Conservation (phyloP, 108 stramenopile genomes). For the Phaeodactylum tricornutum region DNA sequence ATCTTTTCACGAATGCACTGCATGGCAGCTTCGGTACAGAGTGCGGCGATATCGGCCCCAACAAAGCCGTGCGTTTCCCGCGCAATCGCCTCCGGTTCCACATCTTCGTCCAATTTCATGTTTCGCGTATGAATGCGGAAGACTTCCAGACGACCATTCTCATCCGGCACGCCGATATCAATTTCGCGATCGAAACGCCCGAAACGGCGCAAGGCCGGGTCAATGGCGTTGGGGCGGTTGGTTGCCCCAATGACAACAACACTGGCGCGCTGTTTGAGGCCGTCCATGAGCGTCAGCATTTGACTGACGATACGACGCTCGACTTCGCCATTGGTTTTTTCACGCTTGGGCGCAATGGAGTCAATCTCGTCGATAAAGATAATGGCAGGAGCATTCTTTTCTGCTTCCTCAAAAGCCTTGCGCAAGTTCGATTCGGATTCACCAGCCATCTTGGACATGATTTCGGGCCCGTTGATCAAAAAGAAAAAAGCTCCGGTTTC, state of each 20-base stretch:
- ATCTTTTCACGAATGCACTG: conserved; percentile 99
- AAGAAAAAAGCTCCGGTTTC: conserved; percentile 99
- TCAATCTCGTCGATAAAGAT: conserved; percentile 99
- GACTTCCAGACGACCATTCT: conserved; percentile 98
- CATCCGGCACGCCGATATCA: conserved; percentile 99
- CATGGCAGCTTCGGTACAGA: conserved; percentile 99
- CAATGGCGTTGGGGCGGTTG: conserved; percentile 93
- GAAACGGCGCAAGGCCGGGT: conserved; percentile 96
- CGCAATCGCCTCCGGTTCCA: conserved; percentile 95
- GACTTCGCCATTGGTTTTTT: conserved; percentile 99
- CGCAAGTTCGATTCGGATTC: conserved; percentile 97
- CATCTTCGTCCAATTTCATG: conserved; percentile 99
- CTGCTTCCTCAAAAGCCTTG: conserved; percentile 97
- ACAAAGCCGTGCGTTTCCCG: conserved; percentile 98
- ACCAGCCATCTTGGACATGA: conserved; percentile 99
- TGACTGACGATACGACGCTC: conserved; percentile 98
- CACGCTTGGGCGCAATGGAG: conserved; percentile 98
- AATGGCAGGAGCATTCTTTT: conserved; percentile 99
- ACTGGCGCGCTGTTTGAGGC: conserved; percentile 90
- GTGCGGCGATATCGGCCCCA: conserved; percentile 99
- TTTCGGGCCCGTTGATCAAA: conserved; percentile 99
- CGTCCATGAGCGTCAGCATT: conserved; percentile 99
- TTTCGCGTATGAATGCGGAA: conserved; percentile 99
- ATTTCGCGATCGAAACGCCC: conserved; percentile 99
- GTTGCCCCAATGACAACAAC: conserved; percentile 99